These are phyloP conservation scores for Arthrinium phaeospermum DNA, from an alignment of 2,329 filamentous ascomycete species.

Conservation along the genomic window DNA sequence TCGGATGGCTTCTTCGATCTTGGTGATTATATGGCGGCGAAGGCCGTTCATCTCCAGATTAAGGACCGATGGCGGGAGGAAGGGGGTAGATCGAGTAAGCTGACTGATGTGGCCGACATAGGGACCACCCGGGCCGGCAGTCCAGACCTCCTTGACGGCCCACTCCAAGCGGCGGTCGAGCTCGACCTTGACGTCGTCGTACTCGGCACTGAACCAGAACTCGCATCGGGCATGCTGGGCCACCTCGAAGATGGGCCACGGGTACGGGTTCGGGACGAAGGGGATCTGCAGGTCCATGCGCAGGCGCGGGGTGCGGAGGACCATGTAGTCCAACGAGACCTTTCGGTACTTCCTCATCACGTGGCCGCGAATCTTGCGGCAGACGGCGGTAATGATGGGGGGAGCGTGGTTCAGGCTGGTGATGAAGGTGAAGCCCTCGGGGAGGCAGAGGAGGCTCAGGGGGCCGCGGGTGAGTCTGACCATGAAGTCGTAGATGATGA, in stretches of 20 bases:
- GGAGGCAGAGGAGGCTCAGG: conserved; percentile 54
- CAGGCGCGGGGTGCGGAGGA: not conserved
- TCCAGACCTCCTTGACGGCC: not conserved
- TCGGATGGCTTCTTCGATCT: not conserved
- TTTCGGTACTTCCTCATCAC: not conserved
- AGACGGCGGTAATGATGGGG: not conserved
- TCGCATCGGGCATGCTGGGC: not conserved
- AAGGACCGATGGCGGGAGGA: not conserved
- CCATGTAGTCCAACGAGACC: not conserved
- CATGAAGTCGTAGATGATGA: conserved; percentile 39
- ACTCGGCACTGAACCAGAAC: not conserved
- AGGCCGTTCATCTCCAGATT: not conserved
- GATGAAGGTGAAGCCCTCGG: conserved; percentile 58
- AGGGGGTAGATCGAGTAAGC: not conserved
- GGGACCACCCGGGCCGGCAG: not conserved
- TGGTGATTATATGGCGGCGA: not conserved
- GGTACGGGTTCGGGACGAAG: not conserved
- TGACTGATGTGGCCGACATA: not conserved
- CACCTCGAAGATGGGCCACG: not conserved
- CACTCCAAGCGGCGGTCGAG: not conserved
- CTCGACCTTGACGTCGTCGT: not conserved
- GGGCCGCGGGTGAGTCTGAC: conserved; percentile 47
- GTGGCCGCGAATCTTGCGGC: not conserved
- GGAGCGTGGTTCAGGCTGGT: conserved; percentile 42
- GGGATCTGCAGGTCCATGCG: not conserved